phyloP scores from a whole-genome alignment of 2,329 filamentous ascomycete species.

The Mycosphaerella sp. region DNA sequence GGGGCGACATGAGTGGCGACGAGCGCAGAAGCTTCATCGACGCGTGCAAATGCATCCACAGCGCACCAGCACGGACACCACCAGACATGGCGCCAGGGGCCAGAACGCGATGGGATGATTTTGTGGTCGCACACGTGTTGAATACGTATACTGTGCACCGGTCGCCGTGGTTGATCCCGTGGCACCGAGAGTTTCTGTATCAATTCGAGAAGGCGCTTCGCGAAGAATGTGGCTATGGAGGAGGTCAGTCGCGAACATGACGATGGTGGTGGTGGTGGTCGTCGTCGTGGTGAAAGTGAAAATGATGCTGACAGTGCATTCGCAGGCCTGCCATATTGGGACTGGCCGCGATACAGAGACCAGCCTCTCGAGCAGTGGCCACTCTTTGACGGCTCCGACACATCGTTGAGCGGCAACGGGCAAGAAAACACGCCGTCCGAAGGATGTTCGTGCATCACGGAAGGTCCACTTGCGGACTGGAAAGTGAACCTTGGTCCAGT shows the following conservation, averaged over 20 bases:
- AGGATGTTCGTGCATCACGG: constrained; percentile 48
- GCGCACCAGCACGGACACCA: constrained; percentile 13
- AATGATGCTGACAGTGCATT: neutral
- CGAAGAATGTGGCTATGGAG: constrained; percentile 40
- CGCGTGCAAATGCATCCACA: constrained; percentile 17
- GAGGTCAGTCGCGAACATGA: constrained; percentile 18
- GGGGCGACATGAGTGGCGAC: constrained; percentile 23
- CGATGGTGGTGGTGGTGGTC: too few relatives aligned
- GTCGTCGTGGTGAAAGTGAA: too few relatives aligned
- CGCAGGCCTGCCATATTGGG: constrained; percentile 11
- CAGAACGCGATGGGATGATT: constrained; percentile 30
- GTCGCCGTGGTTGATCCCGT: constrained; percentile 30
- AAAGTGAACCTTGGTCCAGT: constrained; percentile 27
- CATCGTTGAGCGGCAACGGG: constrained; percentile 43
- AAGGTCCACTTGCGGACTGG: constrained; percentile 47
- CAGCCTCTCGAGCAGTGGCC: constrained; percentile 41
- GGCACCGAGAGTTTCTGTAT: constrained; percentile 41
- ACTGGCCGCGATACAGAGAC: constrained; percentile 6
- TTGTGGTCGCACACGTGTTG: constrained; percentile 28
- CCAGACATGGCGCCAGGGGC: constrained; percentile 24
- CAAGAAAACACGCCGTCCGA: constrained; percentile 42
- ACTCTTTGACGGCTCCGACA: constrained; percentile 34
- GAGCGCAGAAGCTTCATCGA: constrained; percentile 16
- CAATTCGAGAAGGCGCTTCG: constrained; percentile 39
- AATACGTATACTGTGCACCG: constrained; percentile 27